Base-by-base conservation (phyloP, 139 green algal genomes). In the Chlorella ohadii region DNA sequence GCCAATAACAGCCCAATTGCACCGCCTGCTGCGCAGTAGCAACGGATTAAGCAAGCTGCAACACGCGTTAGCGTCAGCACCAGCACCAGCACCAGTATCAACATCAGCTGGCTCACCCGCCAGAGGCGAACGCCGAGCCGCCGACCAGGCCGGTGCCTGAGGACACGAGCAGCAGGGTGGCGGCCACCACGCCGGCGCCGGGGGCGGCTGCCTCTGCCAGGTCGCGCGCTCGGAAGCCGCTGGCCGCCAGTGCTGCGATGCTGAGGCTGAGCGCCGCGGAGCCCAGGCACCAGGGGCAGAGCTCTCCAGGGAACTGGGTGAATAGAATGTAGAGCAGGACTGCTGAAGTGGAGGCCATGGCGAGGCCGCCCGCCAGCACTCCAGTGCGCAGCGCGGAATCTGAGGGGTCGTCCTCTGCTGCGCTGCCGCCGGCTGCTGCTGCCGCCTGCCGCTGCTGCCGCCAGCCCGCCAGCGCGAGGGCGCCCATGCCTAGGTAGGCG, bases 271-370 rank as follows among this genome's bases (percentile, higher is more conserved):
- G 88, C 25, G 34, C 81, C 0, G 94, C 95, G 0, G 93, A 97
- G 9, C 77, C 67, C 33, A 94, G 86, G 90, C 93, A 98, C 90
- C 91, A 96, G 33, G 86, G 80, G 83, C 91, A 97, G 34, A 61
- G 44, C 25, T 93, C 86, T 17, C 91, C 94, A 0, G 66, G 34
- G 63, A 99, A 94, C 39, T 88, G 70, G 11, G 89, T 95, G 41
- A 86, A 59, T 47, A 97, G 84, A 6, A 97, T 79, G 67, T 89
- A 94, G 87, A 98, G 91, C 31, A 98, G 89, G 64, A 89, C 92
- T 0, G 84, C 90, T 78, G 91, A 96, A 79, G 87, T 91, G 66
- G 83, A 90, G 34, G 90, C 91, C 65, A 98, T 89, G 25, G 91
- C 84, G 5, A 77, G 57, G n/a, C 87, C 89, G 20, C 89, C 87